Conservation (phyloP, 345 rosid species). For the Balakata baccata region DNA sequence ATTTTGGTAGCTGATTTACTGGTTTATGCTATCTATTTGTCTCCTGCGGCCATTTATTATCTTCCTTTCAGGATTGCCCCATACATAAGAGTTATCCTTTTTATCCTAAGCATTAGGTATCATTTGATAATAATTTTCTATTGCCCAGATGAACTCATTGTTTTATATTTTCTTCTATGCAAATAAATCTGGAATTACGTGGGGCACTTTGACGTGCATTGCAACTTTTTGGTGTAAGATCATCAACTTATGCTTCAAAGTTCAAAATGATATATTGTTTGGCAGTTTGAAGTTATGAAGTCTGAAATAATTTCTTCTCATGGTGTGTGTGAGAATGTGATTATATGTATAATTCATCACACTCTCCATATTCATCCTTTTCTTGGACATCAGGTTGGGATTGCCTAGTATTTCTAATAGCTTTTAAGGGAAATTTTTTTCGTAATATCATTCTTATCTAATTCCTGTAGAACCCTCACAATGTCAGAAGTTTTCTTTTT, state of each 20-base stretch:
- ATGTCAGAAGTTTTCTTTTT: neutral
- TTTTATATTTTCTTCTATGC: neutral
- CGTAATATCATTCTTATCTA: too few relatives aligned
- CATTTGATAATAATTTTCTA: neutral
- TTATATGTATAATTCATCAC: too few relatives aligned
- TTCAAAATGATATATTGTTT: neutral
- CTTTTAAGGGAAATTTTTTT: too few relatives aligned
- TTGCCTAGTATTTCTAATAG: too few relatives aligned
- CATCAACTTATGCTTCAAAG: slow-evolving; percentile 1
- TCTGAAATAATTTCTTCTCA: neutral
- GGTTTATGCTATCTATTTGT: slow-evolving; percentile 66
- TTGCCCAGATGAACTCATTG: neutral
- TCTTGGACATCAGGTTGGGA: too few relatives aligned
- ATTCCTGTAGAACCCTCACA: too few relatives aligned
- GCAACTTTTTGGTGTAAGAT: neutral
- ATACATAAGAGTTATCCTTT: slow-evolving; percentile 71
- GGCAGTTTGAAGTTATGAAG: neutral
- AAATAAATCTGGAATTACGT: neutral
- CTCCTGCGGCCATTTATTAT: slow-evolving; percentile 58
- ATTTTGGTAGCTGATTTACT: slow-evolving; percentile 74
- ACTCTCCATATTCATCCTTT: too few relatives aligned
- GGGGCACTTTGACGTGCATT: neutral
- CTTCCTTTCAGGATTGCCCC: slow-evolving; percentile 90
- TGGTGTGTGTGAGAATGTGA: neutral
- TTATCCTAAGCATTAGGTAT: slow-evolving; percentile 78